These are phyloP conservation scores for Heterobasidion annosum DNA, from an alignment of 1,284 basidiomycete species.

Conservation along the genomic window DNA sequence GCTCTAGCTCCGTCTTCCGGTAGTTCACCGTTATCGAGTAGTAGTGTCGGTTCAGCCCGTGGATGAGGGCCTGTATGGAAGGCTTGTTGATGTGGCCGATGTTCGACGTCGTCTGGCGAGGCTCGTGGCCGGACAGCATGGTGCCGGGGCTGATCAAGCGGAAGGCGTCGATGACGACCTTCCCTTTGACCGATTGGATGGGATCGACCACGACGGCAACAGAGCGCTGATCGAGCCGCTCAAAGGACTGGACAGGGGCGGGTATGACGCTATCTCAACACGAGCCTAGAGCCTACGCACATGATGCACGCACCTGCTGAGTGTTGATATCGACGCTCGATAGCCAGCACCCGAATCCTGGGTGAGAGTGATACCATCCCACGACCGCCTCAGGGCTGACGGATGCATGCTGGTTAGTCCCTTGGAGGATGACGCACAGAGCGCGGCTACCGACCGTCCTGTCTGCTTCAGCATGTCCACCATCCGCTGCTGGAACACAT, in stretches of 20 bases:
- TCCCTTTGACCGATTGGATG: slow-evolving; percentile 97
- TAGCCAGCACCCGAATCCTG: slow-evolving; percentile 99
- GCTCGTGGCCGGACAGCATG: slow-evolving; percentile 86
- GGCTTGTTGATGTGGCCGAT: slow-evolving; percentile 99
- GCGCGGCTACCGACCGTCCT: slow-evolving; percentile 59
- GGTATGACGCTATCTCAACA: slow-evolving; percentile 9
- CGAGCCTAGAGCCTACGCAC: slow-evolving; percentile 4
- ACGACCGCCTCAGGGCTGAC: slow-evolving; percentile 95
- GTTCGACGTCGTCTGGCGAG: slow-evolving; percentile 96
- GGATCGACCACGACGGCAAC: slow-evolving; percentile 99
- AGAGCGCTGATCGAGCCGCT: slow-evolving; percentile 89
- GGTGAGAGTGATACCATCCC: slow-evolving; percentile 99
- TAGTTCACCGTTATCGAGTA: slow-evolving; percentile 97
- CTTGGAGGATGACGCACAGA: not conserved
- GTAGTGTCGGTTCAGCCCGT: slow-evolving; percentile 93
- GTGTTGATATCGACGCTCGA: slow-evolving; percentile 99
- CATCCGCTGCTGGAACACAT: slow-evolving; percentile 99
- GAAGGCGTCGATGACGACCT: slow-evolving; percentile 99
- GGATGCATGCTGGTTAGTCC: not conserved
- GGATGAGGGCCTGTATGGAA: slow-evolving; percentile 93
- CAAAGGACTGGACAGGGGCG: slow-evolving; percentile 71
- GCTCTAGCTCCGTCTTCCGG: slow-evolving; percentile 93
- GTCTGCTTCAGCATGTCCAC: slow-evolving; percentile 99
- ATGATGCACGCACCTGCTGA: slow-evolving; percentile 67
- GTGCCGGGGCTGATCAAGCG: slow-evolving; percentile 87